Conservation (phyloP, 208 protist species). For the Acanthamoeba triangularis region DNA sequence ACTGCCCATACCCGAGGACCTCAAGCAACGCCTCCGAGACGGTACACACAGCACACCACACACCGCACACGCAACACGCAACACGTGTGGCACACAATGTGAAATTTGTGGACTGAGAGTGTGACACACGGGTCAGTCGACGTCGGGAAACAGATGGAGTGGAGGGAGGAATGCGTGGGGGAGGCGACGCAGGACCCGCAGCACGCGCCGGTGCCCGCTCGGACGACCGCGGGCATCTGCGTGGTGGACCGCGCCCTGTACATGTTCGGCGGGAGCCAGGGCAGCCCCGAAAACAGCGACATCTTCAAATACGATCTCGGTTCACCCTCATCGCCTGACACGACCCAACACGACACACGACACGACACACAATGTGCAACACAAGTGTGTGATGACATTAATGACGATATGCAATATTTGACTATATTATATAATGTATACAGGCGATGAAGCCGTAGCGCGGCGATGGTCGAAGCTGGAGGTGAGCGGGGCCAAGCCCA, state of each 20-base stretch:
- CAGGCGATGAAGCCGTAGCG: background rate
- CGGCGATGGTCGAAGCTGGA: background rate
- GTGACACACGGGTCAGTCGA: background rate
- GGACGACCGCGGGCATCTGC: background rate
- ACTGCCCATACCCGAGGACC: slow-evolving; percentile 23
- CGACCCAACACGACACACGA: too few relatives aligned
- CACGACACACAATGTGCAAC: background rate
- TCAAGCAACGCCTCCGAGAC: background rate
- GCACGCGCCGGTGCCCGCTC: too few relatives aligned
- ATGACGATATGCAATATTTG: too few relatives aligned
- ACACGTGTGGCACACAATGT: too few relatives aligned
- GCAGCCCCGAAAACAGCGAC: background rate
- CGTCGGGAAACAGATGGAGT: background rate
- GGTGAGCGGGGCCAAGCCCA: background rate
- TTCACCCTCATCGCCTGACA: too few relatives aligned
- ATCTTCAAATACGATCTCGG: slow-evolving; percentile 27
- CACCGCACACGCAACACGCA: too few relatives aligned
- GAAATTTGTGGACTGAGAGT: background rate
- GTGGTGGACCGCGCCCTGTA: background rate
- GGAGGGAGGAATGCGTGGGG: background rate
- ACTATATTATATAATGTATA: too few relatives aligned
- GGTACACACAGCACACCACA: background rate
- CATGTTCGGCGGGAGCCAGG: background rate
- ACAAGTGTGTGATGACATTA: too few relatives aligned
- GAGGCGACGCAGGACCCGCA: background rate